These are phyloP conservation scores for Exserohilum rostratum DNA, from an alignment of 2,329 filamentous ascomycete genomes.

Conservation along the genomic window DNA sequence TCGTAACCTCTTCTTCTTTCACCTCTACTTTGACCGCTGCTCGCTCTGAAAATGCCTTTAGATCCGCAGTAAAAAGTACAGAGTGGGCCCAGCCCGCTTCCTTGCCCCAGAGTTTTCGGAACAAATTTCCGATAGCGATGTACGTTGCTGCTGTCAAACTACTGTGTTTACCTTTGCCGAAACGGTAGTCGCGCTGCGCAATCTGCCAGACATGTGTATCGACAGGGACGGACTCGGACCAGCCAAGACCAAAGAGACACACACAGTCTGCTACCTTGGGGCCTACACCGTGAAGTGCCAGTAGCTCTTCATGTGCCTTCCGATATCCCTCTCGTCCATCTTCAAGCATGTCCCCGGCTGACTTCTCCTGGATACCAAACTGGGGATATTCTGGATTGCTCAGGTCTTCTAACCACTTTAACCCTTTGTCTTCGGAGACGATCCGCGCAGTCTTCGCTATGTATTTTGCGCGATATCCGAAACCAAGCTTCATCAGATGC, in stretches of 20 bases:
- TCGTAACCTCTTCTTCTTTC: slow-evolving; percentile 50
- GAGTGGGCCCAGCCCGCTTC: slow-evolving; percentile 98
- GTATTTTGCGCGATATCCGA: slow-evolving; percentile 94
- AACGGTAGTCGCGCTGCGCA: slow-evolving; percentile 92
- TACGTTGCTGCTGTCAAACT: slow-evolving; percentile 89
- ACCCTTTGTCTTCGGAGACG: slow-evolving; percentile 68
- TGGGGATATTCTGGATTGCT: slow-evolving; percentile 76
- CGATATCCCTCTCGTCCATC: slow-evolving; percentile 71
- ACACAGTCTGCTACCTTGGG: slow-evolving; percentile 98
- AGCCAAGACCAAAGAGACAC: slow-evolving; percentile 92
- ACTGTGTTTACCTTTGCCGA: slow-evolving; percentile 80
- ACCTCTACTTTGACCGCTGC: slow-evolving; percentile 58
- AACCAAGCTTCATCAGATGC: slow-evolving; percentile 81
- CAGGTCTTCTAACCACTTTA: slow-evolving; percentile 77
- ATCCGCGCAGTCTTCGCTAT: slow-evolving; percentile 83
- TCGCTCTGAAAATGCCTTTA: slow-evolving; percentile 80
- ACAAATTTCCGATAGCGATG: slow-evolving; percentile 87
- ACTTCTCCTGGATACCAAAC: slow-evolving; percentile 55
- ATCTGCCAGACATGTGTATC: slow-evolving; percentile 99
- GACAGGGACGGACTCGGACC: slow-evolving; percentile 93
- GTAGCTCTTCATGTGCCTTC: slow-evolving; percentile 77
- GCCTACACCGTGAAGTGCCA: slow-evolving; percentile 84
- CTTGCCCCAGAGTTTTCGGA: slow-evolving; percentile 85
- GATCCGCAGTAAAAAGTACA: slow-evolving; percentile 91
- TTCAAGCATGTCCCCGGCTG: slow-evolving; percentile 57